These are phyloP conservation scores for Nannizziopsis arthrosporioides DNA, from an alignment of 2,329 filamentous ascomycete species.

Conservation along the genomic window DNA sequence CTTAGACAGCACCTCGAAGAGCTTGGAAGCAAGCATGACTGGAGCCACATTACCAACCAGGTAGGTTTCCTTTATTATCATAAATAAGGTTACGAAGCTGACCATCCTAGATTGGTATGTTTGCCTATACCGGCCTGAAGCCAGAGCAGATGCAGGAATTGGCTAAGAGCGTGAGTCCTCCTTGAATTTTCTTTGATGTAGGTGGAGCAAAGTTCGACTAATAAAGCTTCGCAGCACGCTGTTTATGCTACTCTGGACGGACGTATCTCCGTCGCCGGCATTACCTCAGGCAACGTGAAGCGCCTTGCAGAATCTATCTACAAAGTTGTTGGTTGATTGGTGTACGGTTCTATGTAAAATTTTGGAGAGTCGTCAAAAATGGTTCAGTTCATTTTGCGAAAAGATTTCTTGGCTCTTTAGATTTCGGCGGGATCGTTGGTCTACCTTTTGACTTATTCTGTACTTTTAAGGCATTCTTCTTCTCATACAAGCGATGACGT, in stretches of 20 bases:
- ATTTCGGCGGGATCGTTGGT: neutral
- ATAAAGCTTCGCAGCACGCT: constrained; percentile 49
- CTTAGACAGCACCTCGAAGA: constrained; percentile 92
- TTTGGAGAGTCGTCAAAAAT: neutral
- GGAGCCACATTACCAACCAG: constrained; percentile 95
- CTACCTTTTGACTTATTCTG: neutral
- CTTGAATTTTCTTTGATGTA: neutral
- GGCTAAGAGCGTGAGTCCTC: constrained; percentile 59
- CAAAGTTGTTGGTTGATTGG: constrained; percentile 39
- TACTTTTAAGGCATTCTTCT: constrained; percentile 7
- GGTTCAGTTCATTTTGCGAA: too few species aligned
- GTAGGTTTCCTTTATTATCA: constrained; percentile 20
- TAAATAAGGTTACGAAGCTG: neutral
- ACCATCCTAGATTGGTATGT: constrained; percentile 71
- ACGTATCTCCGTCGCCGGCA: constrained; percentile 41
- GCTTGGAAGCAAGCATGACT: constrained; percentile 91
- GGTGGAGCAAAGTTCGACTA: neutral
- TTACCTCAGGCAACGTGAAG: constrained; percentile 40
- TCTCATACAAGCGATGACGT: constrained; percentile 2
- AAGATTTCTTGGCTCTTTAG: neutral
- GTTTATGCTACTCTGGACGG: constrained; percentile 85
- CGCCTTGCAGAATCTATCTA: constrained; percentile 41
- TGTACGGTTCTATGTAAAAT: too few species aligned
- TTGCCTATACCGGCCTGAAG: constrained; percentile 89
- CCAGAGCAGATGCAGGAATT: constrained; percentile 83